A percentile compares a stretch with the other conserved stretches of the same genome.
phyloP scores from a whole-genome alignment of 352 stramenopile species.

The Phytophthora hybrid region DNA sequence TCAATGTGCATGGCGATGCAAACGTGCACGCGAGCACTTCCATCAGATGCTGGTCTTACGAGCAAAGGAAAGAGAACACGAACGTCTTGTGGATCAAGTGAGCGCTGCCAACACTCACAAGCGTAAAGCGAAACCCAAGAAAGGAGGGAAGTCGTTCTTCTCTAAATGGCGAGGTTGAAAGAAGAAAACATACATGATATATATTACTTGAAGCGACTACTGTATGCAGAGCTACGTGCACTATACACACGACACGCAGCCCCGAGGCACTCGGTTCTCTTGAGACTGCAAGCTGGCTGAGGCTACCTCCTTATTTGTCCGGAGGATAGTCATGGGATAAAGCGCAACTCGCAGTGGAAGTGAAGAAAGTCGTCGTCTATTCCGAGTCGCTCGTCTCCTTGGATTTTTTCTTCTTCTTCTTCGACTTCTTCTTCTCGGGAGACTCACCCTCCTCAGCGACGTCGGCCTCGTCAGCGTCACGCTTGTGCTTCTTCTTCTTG shows the following conservation, averaged over 20 bases:
- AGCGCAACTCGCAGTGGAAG: constrained; percentile 21
- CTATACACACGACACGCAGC: constrained; percentile 3
- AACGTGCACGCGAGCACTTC: constrained; percentile 67
- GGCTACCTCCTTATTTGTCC: constrained; percentile 42
- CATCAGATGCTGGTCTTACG: constrained; percentile 64
- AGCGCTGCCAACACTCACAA: constrained; percentile 32
- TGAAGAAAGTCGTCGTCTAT: constrained; percentile 41
- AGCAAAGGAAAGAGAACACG: constrained; percentile 71
- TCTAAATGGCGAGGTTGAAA: constrained; percentile 21
- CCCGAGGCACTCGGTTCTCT: constrained; percentile 26
- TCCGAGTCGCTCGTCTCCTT: constrained; percentile 76
- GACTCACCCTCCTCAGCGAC: constrained; percentile 64
- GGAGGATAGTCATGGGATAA: constrained; percentile 38
- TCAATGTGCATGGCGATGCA: constrained; percentile 81
- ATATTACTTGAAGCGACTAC: constrained; percentile 42
- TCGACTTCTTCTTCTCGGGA: constrained; percentile 88
- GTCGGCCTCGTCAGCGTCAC: constrained; percentile 55
- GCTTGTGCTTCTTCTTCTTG: constrained; percentile 87
- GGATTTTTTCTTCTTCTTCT: constrained; percentile 92
- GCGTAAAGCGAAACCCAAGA: constrained; percentile 18
- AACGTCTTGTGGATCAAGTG: constrained; percentile 42
- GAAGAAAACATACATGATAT: constrained; percentile 35
- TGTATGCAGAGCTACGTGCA: constrained; percentile 13
- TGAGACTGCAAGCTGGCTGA: constrained; percentile 9
- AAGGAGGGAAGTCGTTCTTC: constrained; percentile 17